Evolutionary conservation across 805 yeast species (phyloP).

Genomic region (Clavispora asparagi): DNA sequence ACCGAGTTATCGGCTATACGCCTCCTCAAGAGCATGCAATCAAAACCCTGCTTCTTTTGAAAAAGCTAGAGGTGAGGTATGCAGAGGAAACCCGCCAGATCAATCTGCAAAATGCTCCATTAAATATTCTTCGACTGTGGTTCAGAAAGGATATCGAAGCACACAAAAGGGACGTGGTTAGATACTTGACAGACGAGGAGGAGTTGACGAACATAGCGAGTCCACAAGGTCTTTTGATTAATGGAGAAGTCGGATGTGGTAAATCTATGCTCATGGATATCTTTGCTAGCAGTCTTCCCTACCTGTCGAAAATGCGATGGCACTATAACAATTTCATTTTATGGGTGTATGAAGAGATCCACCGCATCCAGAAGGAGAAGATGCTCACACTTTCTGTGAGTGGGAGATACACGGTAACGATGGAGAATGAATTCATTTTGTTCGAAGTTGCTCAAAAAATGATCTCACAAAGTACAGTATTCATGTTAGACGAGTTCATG

Average conservation of each 20-base stretch:
- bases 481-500: constrained; percentile 71
- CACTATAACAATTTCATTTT: constrained; percentile 67
- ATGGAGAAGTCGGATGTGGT: constrained; percentile 72
- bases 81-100: constrained; percentile 15
- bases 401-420: constrained; percentile 12
- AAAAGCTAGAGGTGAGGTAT: constrained; percentile 29
- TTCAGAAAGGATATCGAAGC: constrained; percentile 28
- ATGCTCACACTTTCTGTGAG: constrained; percentile 23
- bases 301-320: constrained; percentile 60
- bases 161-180: constrained; percentile 36
- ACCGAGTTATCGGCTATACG: constrained; percentile 51
- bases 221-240: constrained; percentile 60
- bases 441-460: constrained; percentile 64
- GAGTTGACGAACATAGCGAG: constrained; percentile 48
- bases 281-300: constrained; percentile 62
- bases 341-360: constrained; percentile 63
- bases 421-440: constrained; percentile 59
- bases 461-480: constrained; percentile 51
- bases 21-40: constrained; percentile 48
- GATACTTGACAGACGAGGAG: constrained; percentile 54
- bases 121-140: constrained; percentile 6
- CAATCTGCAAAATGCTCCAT: constrained; percentile 2
- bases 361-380: constrained; percentile 45
- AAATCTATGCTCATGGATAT: constrained; percentile 71
- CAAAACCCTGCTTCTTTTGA: constrained; percentile 35